phyloP scores from a whole-genome alignment of 805 yeast genomes.

The Ascoidea tarda region DNA sequence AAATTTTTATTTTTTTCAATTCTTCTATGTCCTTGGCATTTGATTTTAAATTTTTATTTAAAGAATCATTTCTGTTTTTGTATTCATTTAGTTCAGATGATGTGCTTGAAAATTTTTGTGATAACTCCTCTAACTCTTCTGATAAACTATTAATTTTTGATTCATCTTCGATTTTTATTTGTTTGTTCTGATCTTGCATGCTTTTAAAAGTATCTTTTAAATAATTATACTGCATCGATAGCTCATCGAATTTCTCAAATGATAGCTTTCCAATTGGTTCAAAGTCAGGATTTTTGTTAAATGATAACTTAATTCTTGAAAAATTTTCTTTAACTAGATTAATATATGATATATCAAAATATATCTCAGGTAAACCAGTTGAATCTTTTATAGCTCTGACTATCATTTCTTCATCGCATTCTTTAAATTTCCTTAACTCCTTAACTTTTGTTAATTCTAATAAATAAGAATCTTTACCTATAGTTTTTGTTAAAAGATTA shows the following conservation, averaged over 20 bases:
- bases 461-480: slow-evolving; percentile 72
- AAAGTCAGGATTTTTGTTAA: slow-evolving; percentile 57
- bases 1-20: slow-evolving; percentile 1
- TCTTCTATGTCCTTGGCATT: slow-evolving; percentile 7
- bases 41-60: slow-evolving; percentile 3
- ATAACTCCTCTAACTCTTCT: slow-evolving; percentile 16
- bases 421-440: slow-evolving; percentile 41
- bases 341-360: slow-evolving; percentile 52
- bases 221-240: slow-evolving; percentile 18
- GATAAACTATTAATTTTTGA: slow-evolving; percentile 19
- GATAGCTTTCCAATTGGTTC: slow-evolving; percentile 61
- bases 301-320: slow-evolving; percentile 50
- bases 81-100: slow-evolving; percentile 12
- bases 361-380: slow-evolving; percentile 80
- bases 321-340: slow-evolving; percentile 55
- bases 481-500: slow-evolving; percentile 45
- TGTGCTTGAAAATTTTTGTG: slow-evolving; percentile 19
- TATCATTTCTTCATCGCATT: slow-evolving; percentile 5
- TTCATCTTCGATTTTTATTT: slow-evolving; percentile 19
- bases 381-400: slow-evolving; percentile 30
- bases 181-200: slow-evolving; percentile 6
- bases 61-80: slow-evolving; percentile 10
- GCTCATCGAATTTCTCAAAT: slow-evolving; percentile 39
- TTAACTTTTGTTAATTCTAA: slow-evolving; percentile 51
- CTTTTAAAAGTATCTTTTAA: slow-evolving; percentile 17